Base-by-base conservation (phyloP, 768 basidiomycete species). In the Holtermannia corniformis region DNA sequence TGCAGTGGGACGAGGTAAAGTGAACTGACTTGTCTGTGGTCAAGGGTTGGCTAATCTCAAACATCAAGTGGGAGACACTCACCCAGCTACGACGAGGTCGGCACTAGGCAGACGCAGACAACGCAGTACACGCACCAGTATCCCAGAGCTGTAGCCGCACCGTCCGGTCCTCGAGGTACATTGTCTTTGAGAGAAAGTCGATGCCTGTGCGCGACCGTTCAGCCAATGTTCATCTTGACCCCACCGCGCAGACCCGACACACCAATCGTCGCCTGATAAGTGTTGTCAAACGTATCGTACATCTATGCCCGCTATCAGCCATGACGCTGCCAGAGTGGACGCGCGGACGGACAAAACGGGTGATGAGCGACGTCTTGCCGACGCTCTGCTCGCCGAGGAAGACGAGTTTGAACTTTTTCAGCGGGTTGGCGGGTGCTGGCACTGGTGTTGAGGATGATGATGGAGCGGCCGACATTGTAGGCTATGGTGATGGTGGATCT, bases 271-370 rank as follows among this genome's bases (percentile, higher is more conserved):
- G 73, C 72, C 52, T 74, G 72, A 73, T 99, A 99, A 42, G 93
- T 97, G 74, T 97, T 97, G 78, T 99, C 95, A 73, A 99, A 99
- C 0, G 95, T 97, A 75, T 99, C 95, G 72, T 99, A 99, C 95
- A 97, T 75, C 88, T 92, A 61, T 23, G 40, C 22, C 10, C 49
- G 7, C 1, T 44, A 48, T 59, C 49, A 54, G 58, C 55, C 21
- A 25, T 20, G 21, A 32, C 21, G 19, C 13, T 28, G 12, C 49
- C 13, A 22, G 23, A 7, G 14, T 24, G 10, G 40, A 41, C 21
- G 41, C 26, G 49, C 27, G 41, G 25, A 51, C 57, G 32, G 56
- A 71, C 77, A 66, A 70, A 91, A 81, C 95, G 82, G 51, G 95
- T 97, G 72, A 99, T 99, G 56, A 99, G 80, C 76, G 87, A 89